Base-by-base conservation (phyloP, 2,329 filamentous ascomycete species). In the Colletotrichum gloeosporioides region DNA sequence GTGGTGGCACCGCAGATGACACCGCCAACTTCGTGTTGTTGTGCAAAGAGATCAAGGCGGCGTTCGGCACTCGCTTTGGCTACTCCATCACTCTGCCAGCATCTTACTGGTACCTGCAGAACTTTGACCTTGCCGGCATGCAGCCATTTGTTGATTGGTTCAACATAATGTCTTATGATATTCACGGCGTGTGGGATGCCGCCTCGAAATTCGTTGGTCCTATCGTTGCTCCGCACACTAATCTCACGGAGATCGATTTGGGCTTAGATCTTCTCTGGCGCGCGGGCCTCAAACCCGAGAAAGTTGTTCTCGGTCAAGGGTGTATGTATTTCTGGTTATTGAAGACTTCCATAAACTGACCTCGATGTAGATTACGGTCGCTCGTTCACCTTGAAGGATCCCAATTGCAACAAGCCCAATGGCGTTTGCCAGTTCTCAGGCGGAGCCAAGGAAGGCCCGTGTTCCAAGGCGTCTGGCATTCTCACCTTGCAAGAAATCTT, bases 191-290 rank as follows among this genome's bases (percentile, higher is more conserved):
- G 1, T 89, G 86, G 86, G 86, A 88, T 71, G n/a, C 31, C 4
- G 62, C 68, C 3, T 72, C 76, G 53, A 68, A 78, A 13, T 84
- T 34, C 8, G 79, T 80, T 15, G 87, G 86, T 1, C 61, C 81
- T 1, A 80, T 80, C 15, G 79, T 85, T 6, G 76, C 82, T 13
- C 79, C 82, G 0, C 89, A 90, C 73, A 88, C 88, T 1, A 89
- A 90, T 76, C 71, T 89, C 4, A 88, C 87, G 3, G 87, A 89
- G 76, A 89, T 89, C 34, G 77, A 88, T 2, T n/a, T 77, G 1
- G 82, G 81, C 0, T 73, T 89, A 0, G 84, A 89, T 4, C 85
- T 90, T 0, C 79, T 91, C 3, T 90, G 89, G 88, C 82, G 87
- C 8, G 87, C 85, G 67, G 80, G 86, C 44, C 82, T 91, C 31